These are phyloP conservation scores for Uronychia setigera DNA, from an alignment of 73 alveolate species.

Conservation along the genomic window DNA sequence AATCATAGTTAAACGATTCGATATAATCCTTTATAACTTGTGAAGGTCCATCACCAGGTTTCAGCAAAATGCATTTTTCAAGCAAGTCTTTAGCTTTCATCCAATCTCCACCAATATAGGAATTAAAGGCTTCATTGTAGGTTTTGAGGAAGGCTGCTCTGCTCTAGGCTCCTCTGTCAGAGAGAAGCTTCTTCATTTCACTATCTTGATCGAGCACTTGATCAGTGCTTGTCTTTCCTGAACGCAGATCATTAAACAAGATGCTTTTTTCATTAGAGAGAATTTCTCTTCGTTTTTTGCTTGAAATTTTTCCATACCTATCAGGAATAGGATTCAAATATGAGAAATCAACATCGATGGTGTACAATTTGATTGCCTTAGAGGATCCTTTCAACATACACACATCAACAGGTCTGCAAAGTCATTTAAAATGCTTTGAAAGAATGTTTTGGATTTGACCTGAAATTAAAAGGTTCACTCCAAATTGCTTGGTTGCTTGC, in stretches of 20 bases:
- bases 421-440: conserved; percentile 62
- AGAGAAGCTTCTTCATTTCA: not conserved
- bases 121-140: conserved; percentile 34
- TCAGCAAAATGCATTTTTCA: conserved; percentile 27
- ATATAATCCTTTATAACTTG: conserved; percentile 17
- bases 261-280: conserved; percentile 41
- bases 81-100: conserved; percentile 45
- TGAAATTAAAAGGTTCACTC: conserved; percentile 55
- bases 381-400: conserved; percentile 88
- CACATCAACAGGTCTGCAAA: conserved; percentile 78
- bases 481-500: conserved; percentile 69
- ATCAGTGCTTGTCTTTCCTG: not conserved
- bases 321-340: conserved; percentile 41
- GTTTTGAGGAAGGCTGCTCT: conserved; percentile 14
- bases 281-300: conserved; percentile 21
- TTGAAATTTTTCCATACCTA: conserved; percentile 5
- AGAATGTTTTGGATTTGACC: conserved; percentile 39
- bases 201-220: not conserved
- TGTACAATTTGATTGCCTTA: conserved; percentile 80
- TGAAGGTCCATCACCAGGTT: conserved; percentile 51
- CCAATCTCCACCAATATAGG: conserved; percentile 55
- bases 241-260: conserved; percentile 1
- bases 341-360: conserved; percentile 79
- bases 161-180: not conserved
- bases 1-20: conserved; percentile 18